These are phyloP conservation scores for Tricholoma saponaceum DNA, from an alignment of 768 basidiomycete species.

Conservation along the genomic window DNA sequence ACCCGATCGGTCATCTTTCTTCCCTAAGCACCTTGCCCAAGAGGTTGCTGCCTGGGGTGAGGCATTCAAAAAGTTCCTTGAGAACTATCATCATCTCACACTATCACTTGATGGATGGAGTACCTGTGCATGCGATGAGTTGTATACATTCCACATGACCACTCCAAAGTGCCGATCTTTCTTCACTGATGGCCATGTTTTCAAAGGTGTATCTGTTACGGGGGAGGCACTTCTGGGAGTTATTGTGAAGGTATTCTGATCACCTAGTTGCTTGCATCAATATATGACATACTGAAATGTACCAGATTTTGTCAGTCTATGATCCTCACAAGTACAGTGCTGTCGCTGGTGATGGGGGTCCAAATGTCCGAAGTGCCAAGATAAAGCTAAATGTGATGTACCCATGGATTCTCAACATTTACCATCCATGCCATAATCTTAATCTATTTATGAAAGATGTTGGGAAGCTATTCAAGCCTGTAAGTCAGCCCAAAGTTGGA, in stretches of 20 bases:
- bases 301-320: constrained; percentile 9
- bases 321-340: constrained; percentile 15
- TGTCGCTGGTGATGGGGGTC: constrained; percentile 21
- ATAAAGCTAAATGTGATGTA: constrained; percentile 8
- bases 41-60: constrained; percentile 13
- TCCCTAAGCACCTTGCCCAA: constrained; percentile 15
- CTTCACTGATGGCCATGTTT: constrained; percentile 20
- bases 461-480: constrained; percentile 24
- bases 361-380: constrained; percentile 20
- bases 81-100: constrained; percentile 15
- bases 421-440: constrained; percentile 24
- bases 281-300: neutral
- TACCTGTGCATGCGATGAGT: constrained; percentile 16
- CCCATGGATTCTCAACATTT: constrained; percentile 24
- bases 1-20: constrained; percentile 17
- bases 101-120: constrained; percentile 22
- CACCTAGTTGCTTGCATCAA: neutral
- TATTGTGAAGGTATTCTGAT: constrained; percentile 2
- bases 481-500: constrained; percentile 3
- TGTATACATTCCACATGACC: constrained; percentile 25
- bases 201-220: constrained; percentile 21
- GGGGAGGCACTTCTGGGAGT: constrained; percentile 14
- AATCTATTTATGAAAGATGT: constrained; percentile 26
- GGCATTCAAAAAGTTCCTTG: constrained; percentile 11
- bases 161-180: constrained; percentile 20